Evolutionary conservation across 225 moss, liverwort and hornwort species (phyloP).

Genomic region (Pseudoscleropodium purum): DNA sequence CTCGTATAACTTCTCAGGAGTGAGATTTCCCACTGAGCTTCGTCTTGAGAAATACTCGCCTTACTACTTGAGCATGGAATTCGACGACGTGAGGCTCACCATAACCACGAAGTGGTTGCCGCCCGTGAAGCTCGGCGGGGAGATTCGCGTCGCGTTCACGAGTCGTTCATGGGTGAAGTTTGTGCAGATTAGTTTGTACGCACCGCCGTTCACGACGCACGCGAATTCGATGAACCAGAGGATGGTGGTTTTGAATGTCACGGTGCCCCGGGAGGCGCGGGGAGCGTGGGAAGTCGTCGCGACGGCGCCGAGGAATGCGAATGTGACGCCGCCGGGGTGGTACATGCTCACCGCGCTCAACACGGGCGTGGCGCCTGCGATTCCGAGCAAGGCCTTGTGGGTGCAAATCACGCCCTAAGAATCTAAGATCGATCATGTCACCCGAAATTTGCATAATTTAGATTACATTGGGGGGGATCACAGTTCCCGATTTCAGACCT

Average conservation of each 20-base stretch:
- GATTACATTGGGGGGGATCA: background rate
- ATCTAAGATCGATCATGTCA: background rate
- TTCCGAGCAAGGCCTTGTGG: slow-evolving; percentile 40
- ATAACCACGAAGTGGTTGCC: background rate
- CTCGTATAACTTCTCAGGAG: slow-evolving; percentile 13
- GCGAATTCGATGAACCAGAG: slow-evolving; percentile 36
- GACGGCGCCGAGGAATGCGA: background rate
- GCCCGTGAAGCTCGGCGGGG: background rate
- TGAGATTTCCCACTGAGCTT: slow-evolving; percentile 26
- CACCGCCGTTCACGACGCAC: slow-evolving; percentile 43
- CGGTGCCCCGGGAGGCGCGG: background rate
- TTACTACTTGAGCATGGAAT: slow-evolving; percentile 12
- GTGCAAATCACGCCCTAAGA: slow-evolving; percentile 16
- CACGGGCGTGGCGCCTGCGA: slow-evolving; percentile 5
- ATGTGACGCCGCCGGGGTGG: slow-evolving; percentile 26
- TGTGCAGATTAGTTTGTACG: slow-evolving; percentile 26
- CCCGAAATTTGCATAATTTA: background rate
- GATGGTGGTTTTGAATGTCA: slow-evolving; percentile 2
- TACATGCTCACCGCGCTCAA: slow-evolving; percentile 42
- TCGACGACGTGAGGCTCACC: background rate
- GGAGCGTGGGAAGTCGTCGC: background rate
- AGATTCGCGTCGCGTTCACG: background rate
- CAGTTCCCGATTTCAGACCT: background rate
- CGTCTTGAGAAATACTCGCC: slow-evolving; percentile 30
- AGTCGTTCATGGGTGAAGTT: background rate